phyloP scores from a whole-genome alignment of 2,329 filamentous ascomycete species.

The Triangularia verruculosa region DNA sequence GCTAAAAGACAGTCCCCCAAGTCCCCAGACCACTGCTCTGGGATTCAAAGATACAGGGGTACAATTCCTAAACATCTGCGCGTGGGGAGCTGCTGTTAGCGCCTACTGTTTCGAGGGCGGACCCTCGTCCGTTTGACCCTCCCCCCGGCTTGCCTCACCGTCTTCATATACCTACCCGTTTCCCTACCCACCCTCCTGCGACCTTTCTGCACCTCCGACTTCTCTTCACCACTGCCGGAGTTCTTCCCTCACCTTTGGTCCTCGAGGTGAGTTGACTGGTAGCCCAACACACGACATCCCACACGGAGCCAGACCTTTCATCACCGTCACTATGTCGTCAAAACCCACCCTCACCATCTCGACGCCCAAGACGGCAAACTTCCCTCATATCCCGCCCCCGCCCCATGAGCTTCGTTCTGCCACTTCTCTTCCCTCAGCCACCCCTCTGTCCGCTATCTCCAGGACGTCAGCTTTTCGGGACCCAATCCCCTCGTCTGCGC shows the following conservation, averaged over 20 bases:
- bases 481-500: slow-evolving; percentile 41
- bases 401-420: slow-evolving; percentile 54
- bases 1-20: slow-evolving; percentile 19
- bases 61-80: slow-evolving; percentile 23
- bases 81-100: slow-evolving; percentile 22
- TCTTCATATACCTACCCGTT: slow-evolving; percentile 32
- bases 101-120: slow-evolving; percentile 25
- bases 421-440: slow-evolving; percentile 51
- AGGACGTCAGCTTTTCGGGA: slow-evolving; percentile 36
- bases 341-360: slow-evolving; percentile 58
- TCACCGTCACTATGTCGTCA: slow-evolving; percentile 46
- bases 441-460: slow-evolving; percentile 60
- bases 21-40: slow-evolving; percentile 28
- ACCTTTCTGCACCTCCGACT: slow-evolving; percentile 27
- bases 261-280: slow-evolving; percentile 36
- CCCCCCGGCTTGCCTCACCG: slow-evolving; percentile 17
- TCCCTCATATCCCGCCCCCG: slow-evolving; percentile 42
- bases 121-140: slow-evolving; percentile 18
- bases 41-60: slow-evolving; percentile 27
- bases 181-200: slow-evolving; percentile 25
- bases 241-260: slow-evolving; percentile 29
- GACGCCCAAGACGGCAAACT: slow-evolving; percentile 61
- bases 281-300: slow-evolving; percentile 32
- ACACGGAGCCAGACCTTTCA: slow-evolving; percentile 18
- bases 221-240: slow-evolving; percentile 36